Evolutionary conservation across 139 green algal genomes (phyloP).

Genomic region (Chlorella sp.): DNA sequence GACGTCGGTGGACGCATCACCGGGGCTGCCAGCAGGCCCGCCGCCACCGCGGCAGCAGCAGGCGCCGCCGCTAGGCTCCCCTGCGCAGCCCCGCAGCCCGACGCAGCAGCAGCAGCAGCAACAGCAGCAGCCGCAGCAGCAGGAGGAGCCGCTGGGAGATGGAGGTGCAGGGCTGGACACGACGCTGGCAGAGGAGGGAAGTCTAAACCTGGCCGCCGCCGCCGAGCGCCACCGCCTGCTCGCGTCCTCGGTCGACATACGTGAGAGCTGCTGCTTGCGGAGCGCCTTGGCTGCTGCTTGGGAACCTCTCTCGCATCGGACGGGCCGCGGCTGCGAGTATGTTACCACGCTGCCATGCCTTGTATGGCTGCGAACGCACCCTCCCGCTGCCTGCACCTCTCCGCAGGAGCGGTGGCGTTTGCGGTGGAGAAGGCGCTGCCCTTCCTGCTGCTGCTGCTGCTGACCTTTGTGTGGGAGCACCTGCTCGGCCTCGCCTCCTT

Average conservation of each 20-base stretch:
- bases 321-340: too few relatives aligned
- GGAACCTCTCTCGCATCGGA: too few relatives aligned
- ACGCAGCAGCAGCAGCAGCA: background rate
- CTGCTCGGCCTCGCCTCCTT: conserved; percentile 26
- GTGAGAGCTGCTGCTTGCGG: too few relatives aligned
- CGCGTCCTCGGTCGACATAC: conserved; percentile 4
- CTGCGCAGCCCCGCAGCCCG: background rate
- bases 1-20: too few relatives aligned
- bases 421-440: conserved; percentile 45
- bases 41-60: background rate
- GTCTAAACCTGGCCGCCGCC: background rate
- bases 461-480: conserved; percentile 51
- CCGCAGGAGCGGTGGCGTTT: background rate
- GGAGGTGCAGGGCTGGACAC: background rate
- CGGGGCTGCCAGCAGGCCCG: background rate
- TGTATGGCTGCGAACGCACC: too few relatives aligned
- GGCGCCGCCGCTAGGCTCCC: background rate
- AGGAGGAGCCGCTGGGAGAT: background rate
- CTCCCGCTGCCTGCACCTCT: too few relatives aligned
- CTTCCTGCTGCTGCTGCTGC: conserved; percentile 40
- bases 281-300: too few relatives aligned
- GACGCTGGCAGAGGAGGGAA: too few relatives aligned
- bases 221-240: conserved; percentile 18
- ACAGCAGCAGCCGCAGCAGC: background rate
- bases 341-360: too few relatives aligned